Base-by-base conservation (phyloP, 2,329 filamentous ascomycete genomes). In the Tothia fuscella region DNA sequence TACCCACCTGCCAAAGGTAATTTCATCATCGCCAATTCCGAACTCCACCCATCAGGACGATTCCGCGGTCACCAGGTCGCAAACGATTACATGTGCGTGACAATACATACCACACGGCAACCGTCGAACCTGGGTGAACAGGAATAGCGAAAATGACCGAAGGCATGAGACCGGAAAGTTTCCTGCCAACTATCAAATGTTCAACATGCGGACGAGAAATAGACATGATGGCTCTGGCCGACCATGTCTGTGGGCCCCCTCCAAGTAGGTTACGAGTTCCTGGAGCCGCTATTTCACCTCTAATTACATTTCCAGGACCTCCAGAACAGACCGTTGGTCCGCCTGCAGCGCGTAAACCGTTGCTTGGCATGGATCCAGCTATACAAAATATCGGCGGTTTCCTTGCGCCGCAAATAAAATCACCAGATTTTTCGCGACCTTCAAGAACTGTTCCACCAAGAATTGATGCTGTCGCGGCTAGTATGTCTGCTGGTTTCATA, bases 191-290 rank as follows among this genome's bases (percentile, higher is more conserved):
- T 22, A 81, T 89, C 60, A 89, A 87, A 68, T 89, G 84, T 61
- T 88, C 83, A 41, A 76, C 71, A 64, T 89, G 84, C 56, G 72
- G 75, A 31, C 60, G 63, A 26, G 76, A 88, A 53, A 83, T 94
- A 46, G 80, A 88, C 56, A 91, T 94, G 51, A 80, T 82, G 30
- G 68, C 79, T 59, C 82, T 94, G 80, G 85, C 84, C 47, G 85
- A 93, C 47, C 87, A 94, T 65, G 59, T 84, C 47, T 94, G 87
- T 60, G 46, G 59, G 47, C 50, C 56, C 43, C 55, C 22, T 2
- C 17, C 63, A 46, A 55, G 66, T 61, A 63, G 65, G 53, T 70
- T 72, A 53, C 19, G 13, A 43, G 17, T 37, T 14, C 41, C 34
- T 19, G 35, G 14, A 6, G 12, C 19, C 10, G 2, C 16, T 38